phyloP scores from a whole-genome alignment of 805 yeast species.

The Kazachstania africana region DNA sequence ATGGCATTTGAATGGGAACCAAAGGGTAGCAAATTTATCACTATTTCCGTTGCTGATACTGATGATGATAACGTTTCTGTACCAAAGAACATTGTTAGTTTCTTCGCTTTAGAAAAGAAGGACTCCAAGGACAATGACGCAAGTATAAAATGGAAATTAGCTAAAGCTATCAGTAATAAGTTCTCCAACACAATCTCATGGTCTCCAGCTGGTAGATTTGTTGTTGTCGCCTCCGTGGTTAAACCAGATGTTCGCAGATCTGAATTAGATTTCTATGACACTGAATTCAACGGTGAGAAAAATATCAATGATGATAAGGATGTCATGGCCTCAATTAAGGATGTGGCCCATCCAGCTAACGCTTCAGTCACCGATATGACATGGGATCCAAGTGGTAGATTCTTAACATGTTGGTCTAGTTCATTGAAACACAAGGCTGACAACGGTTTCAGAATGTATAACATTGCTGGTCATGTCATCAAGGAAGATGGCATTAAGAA shows the following conservation, averaged over 20 bases:
- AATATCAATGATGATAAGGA: conserved; percentile 28
- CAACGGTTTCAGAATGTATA: conserved; percentile 83
- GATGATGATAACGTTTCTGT: conserved; percentile 47
- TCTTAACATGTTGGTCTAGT: conserved; percentile 78
- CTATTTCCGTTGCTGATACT: conserved; percentile 50
- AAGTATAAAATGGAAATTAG: conserved; percentile 43
- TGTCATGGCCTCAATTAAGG: conserved; percentile 46
- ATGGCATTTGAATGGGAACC: conserved; percentile 95
- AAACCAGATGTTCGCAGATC: conserved; percentile 38
- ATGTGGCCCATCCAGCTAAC: conserved; percentile 51
- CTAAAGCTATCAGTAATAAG: conserved; percentile 48
- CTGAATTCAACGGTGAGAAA: conserved; percentile 66
- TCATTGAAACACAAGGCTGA: conserved; percentile 73
- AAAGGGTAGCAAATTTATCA: conserved; percentile 72
- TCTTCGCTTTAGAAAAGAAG: conserved; percentile 68
- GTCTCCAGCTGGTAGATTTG: conserved; percentile 91
- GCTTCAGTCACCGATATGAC: conserved; percentile 70
- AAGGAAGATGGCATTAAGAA: conserved; percentile 71
- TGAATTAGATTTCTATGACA: conserved; percentile 76
- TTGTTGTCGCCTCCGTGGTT: conserved; percentile 38
- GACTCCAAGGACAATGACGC: conserved; percentile 37
- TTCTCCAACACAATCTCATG: conserved; percentile 65
- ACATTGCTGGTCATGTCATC: conserved; percentile 65
- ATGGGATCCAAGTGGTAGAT: conserved; percentile 97
- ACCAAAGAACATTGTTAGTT: conserved; percentile 53